These are phyloP conservation scores for Helminthosporium solani DNA, from an alignment of 2,329 filamentous ascomycete genomes.

Conservation along the genomic window DNA sequence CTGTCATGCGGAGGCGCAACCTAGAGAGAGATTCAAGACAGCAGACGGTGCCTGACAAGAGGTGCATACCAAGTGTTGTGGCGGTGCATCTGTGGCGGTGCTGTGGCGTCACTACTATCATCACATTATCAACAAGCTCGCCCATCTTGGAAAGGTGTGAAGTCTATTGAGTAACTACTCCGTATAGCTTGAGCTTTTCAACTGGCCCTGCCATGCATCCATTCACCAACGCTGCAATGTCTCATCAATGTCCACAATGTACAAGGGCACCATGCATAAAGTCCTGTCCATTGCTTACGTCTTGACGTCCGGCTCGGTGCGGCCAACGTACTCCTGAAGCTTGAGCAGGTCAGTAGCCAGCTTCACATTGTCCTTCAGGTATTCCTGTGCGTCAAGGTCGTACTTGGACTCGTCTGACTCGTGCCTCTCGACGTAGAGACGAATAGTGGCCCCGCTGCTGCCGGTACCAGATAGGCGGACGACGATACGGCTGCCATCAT, in stretches of 20 bases:
- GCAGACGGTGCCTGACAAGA: background rate
- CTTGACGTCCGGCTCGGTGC: conserved; percentile 94
- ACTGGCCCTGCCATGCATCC: background rate
- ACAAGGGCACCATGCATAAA: background rate
- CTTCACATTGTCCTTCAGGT: conserved; percentile 85
- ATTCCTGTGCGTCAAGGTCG: conserved; percentile 83
- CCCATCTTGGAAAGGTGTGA: no score
- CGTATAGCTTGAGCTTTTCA: background rate
- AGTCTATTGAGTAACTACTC: background rate
- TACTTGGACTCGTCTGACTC: conserved; percentile 78
- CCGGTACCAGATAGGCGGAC: conserved; percentile 94
- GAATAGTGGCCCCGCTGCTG: conserved; percentile 92
- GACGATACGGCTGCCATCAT: conserved; percentile 90
- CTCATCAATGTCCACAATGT: conserved; percentile 9
- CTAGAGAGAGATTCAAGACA: background rate
- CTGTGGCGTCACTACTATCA: conserved; percentile 1
- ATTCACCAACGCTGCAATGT: conserved; percentile 1
- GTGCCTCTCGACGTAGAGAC: conserved; percentile 96
- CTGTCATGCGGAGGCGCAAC: background rate
- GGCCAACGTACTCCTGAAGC: conserved; percentile 90
- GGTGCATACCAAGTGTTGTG: background rate
- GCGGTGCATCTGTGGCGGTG: background rate
- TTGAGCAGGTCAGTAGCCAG: conserved; percentile 83
- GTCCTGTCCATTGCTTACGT: conserved; percentile 59
- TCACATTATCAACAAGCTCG: background rate